phyloP scores from a whole-genome alignment of 805 yeast species.

The Candida ortonii region DNA sequence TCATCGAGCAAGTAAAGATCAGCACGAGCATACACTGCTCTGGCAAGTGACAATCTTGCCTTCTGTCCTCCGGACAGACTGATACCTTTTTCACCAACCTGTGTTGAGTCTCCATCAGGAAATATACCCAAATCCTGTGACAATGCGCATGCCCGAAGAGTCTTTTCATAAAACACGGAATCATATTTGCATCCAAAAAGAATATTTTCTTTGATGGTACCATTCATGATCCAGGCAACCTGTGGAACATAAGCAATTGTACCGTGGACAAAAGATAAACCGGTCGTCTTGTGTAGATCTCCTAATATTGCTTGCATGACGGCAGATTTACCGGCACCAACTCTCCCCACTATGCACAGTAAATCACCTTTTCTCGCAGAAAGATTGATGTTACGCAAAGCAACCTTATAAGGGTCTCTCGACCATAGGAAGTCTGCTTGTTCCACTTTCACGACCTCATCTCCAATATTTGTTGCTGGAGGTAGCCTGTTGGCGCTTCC shows the following conservation, averaged over 20 bases:
- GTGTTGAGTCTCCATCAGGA: constrained; percentile 83
- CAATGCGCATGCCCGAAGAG: constrained; percentile 85
- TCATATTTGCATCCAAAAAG: constrained; percentile 82
- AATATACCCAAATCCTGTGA: constrained; percentile 69
- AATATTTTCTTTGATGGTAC: constrained; percentile 82
- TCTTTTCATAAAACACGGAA: constrained; percentile 71
- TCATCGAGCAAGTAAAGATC: constrained; percentile 87
- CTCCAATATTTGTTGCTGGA: constrained; percentile 54
- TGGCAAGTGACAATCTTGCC: constrained; percentile 86
- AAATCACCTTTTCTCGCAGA: constrained; percentile 71
- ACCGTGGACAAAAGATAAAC: constrained; percentile 71
- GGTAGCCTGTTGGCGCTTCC: constrained; percentile 54
- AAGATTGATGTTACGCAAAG: constrained; percentile 61
- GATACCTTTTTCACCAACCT: constrained; percentile 95
- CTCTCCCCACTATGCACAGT: constrained; percentile 83
- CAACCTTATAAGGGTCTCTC: constrained; percentile 67
- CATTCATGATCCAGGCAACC: constrained; percentile 94
- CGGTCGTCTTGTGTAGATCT: constrained; percentile 72
- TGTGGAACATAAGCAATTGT: constrained; percentile 87
- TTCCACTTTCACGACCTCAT: constrained; percentile 58
- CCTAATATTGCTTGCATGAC: constrained; percentile 78
- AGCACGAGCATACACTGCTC: constrained; percentile 92
- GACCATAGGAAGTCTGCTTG: constrained; percentile 79
- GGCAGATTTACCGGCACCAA: constrained; percentile 89
- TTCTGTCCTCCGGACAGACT: constrained; percentile 95